A percentile compares a stretch with the other conserved stretches of the same genome.
Evolutionary conservation across 345 rosid species (phyloP).

Genomic region (Geranium rotundifolium): DNA sequence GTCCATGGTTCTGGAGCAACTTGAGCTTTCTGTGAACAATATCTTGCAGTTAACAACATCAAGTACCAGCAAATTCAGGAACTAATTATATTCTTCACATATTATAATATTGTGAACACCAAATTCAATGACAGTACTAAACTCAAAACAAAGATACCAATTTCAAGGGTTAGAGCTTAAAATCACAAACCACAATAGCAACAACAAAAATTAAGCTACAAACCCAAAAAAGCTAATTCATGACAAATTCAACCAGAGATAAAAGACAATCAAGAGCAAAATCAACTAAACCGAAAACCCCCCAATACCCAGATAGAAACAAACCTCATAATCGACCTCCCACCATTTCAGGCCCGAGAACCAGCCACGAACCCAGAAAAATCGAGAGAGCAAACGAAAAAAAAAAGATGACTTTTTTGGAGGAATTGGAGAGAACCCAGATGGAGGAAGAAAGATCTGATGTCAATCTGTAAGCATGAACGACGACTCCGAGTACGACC

Average conservation of each 20-base stretch:
- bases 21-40: slow-evolving; percentile 27
- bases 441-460: not conserved
- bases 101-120: not conserved
- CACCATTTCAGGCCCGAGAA: not conserved
- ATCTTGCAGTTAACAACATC: slow-evolving; percentile 10
- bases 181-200: too few species aligned
- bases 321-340: not conserved
- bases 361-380: not conserved
- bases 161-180: too few species aligned
- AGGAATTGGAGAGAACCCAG: not conserved
- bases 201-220: not conserved
- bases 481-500: slow-evolving; percentile 44
- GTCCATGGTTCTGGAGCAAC: slow-evolving; percentile 27
- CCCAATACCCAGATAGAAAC: not conserved
- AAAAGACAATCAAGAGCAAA: not conserved
- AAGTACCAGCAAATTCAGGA: not conserved
- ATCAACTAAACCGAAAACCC: not conserved
- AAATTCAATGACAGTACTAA: not conserved
- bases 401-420: not conserved
- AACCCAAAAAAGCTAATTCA: too few species aligned
- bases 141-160: too few species aligned
- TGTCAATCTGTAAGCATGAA: slow-evolving; percentile 34
- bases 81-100: not conserved
- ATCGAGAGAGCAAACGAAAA: not conserved
- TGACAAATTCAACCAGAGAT: too few species aligned